Evolutionary conservation across 495 filamentous ascomycete genomes (phyloP).

Genomic region (Penicillium arizonense): DNA sequence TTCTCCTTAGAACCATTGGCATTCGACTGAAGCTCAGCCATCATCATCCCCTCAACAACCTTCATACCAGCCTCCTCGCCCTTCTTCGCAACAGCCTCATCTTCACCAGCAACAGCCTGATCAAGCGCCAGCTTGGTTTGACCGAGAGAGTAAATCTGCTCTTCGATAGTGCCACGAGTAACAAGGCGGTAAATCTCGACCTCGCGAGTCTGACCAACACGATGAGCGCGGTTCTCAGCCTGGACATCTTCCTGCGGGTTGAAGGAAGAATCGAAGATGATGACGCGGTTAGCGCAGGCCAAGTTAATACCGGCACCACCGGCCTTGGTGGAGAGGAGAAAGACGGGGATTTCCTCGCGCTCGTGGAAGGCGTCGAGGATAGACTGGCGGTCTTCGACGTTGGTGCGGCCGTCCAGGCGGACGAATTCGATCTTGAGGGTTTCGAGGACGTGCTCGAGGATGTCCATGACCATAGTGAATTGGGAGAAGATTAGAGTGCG

Average conservation of each 20-base stretch:
- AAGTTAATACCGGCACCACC: conserved; percentile 96
- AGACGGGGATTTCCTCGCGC: conserved; percentile 77
- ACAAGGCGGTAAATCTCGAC: conserved; percentile 87
- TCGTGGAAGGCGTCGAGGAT: conserved; percentile 79
- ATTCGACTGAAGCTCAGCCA: conserved; percentile 21
- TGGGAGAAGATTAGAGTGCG: conserved; percentile 87
- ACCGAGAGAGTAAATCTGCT: conserved; percentile 85
- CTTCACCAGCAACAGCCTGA: conserved; percentile 71
- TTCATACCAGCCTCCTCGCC: conserved; percentile 58
- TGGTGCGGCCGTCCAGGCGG: conserved; percentile 81
- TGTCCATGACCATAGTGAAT: conserved; percentile 88
- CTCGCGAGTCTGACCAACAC: conserved; percentile 84
- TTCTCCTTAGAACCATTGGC: conserved; percentile 12
- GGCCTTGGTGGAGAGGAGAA: conserved; percentile 88
- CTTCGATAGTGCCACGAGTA: conserved; percentile 81
- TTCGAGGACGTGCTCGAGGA: conserved; percentile 79
- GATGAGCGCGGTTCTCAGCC: conserved; percentile 93
- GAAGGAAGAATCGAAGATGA: conserved; percentile 94
- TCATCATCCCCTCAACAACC: conserved; percentile 63
- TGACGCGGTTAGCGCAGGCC: conserved; percentile 91
- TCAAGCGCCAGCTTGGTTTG: conserved; percentile 92
- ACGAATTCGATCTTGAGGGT: conserved; percentile 71
- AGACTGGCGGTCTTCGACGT: conserved; percentile 77
- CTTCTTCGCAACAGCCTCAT: conserved; percentile 45
- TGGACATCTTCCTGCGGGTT: conserved; percentile 97